A percentile compares a stretch with the other conserved stretches of the same genome.
Conservation (phyloP, 495 filamentous ascomycete species). For the Tetracladium setigerum region DNA sequence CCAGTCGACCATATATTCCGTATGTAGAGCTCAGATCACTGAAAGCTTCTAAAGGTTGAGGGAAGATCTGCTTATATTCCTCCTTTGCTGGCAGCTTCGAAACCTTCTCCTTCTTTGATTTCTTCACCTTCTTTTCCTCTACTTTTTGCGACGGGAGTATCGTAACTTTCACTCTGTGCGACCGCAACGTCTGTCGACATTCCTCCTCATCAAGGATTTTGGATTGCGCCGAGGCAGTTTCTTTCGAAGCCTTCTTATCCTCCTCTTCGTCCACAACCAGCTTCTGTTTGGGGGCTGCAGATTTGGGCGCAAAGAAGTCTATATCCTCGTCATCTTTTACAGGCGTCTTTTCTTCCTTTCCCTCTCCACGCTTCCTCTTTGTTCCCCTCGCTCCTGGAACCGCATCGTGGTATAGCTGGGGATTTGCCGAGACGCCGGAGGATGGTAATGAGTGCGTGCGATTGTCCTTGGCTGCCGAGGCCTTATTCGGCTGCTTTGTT, state of each 20-base stretch:
- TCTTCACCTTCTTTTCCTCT: conserved; percentile 35
- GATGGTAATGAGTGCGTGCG: conserved; percentile 38
- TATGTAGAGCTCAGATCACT: conserved; percentile 60
- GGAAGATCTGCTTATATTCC: conserved; percentile 46
- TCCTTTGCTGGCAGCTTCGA: conserved; percentile 46
- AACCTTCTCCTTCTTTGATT: conserved; percentile 41
- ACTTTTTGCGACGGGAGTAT: conserved; percentile 42
- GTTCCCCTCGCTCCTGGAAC: conserved; percentile 27
- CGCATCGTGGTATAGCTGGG: conserved; percentile 42
- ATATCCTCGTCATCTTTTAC: conserved; percentile 26
- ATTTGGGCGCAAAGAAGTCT: conserved; percentile 39
- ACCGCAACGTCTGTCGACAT: conserved; percentile 63
- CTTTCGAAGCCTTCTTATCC: conserved; percentile 14
- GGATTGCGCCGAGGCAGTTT: not conserved
- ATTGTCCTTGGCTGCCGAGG: conserved; percentile 22
- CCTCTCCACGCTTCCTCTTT: conserved; percentile 40
- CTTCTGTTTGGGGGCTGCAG: conserved; percentile 15
- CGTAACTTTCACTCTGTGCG: conserved; percentile 83
- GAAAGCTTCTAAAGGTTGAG: conserved; percentile 74
- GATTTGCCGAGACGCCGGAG: conserved; percentile 37
- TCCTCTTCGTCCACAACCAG: conserved; percentile 12
- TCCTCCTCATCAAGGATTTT: conserved; percentile 50
- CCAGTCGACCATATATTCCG: conserved; percentile 59
- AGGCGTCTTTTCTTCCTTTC: conserved; percentile 15
- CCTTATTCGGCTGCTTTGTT: conserved; percentile 36